These are phyloP conservation scores for Coemansia sp. DNA, from an alignment of 192 early-diverging fungal species.

Conservation along the genomic window DNA sequence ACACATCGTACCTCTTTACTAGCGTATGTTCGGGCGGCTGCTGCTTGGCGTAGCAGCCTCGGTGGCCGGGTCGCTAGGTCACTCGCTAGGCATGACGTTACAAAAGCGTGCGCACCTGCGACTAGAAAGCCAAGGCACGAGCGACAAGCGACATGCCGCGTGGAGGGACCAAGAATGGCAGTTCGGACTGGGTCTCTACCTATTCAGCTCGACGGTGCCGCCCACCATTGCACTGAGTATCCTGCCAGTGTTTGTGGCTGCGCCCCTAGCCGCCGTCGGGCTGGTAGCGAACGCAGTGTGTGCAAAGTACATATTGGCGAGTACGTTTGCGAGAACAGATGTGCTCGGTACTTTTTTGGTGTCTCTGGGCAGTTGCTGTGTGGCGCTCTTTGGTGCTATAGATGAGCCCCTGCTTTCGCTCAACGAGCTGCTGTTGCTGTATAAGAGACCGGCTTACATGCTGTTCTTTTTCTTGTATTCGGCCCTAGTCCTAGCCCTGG, in stretches of 20 bases:
- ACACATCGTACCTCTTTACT: neutral
- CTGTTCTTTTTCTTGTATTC: conserved; percentile 61
- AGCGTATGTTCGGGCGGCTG: conserved; percentile 32
- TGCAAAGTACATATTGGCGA: conserved; percentile 62
- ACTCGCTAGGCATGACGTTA: conserved; percentile 72
- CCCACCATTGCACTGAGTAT: conserved; percentile 72
- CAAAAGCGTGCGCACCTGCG: conserved; percentile 71
- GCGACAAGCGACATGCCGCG: neutral
- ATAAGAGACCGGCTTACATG: conserved; percentile 65
- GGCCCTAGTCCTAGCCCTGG: conserved; percentile 49
- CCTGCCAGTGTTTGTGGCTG: conserved; percentile 73
- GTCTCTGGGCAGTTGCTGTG: conserved; percentile 61
- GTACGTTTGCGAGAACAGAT: conserved; percentile 62
- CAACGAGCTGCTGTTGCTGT: conserved; percentile 63
- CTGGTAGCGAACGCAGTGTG: conserved; percentile 77
- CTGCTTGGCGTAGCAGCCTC: conserved; percentile 60
- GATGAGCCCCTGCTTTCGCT: conserved; percentile 70
- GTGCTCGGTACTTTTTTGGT: conserved; percentile 67
- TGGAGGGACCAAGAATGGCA: conserved; percentile 65
- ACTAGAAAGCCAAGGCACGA: conserved; percentile 10
- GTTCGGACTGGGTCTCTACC: conserved; percentile 62
- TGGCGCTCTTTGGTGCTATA: conserved; percentile 73
- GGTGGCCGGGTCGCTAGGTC: conserved; percentile 65
- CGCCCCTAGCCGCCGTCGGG: conserved; percentile 71
- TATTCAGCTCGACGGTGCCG: conserved; percentile 68